phyloP scores from a whole-genome alignment of 257 asterid species.

The Solanum lycopersicoides region DNA sequence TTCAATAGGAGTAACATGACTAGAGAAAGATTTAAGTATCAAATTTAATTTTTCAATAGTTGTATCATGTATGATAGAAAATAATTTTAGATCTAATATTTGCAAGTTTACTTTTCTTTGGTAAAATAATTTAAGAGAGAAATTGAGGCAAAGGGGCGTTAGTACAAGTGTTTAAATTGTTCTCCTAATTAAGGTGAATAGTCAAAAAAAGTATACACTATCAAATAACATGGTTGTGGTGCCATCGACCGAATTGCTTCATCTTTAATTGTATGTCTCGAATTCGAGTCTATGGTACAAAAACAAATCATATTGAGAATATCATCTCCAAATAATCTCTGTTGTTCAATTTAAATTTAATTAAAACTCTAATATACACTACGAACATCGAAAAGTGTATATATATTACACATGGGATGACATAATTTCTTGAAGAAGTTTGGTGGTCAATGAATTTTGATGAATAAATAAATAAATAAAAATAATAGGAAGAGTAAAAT shows the following conservation, averaged over 20 bases:
- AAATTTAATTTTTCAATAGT: neutral
- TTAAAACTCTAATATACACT: too few relatives aligned
- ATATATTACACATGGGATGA: neutral
- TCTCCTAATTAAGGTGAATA: neutral
- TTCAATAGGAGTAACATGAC: neutral
- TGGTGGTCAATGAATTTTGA: neutral
- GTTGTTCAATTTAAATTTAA: rapidly evolving
- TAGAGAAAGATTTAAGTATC: neutral
- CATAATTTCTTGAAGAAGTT: neutral
- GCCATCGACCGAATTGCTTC: neutral
- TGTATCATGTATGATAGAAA: neutral
- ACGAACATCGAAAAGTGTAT: neutral
- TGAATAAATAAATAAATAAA: neutral
- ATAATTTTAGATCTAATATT: neutral
- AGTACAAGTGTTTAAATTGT: neutral
- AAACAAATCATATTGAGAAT: rapidly evolving
- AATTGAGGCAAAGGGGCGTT: neutral
- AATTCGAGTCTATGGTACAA: too few relatives aligned
- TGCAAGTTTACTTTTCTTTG: neutral
- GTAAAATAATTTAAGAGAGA: neutral
- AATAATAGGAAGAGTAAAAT: neutral
- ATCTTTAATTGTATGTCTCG: too few relatives aligned
- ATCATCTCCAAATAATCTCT: rapidly evolving
- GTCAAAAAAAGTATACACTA: neutral
- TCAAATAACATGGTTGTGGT: neutral